Conservation (phyloP, 2,329 filamentous ascomycete genomes). For the Pyrenophora graminea region DNA sequence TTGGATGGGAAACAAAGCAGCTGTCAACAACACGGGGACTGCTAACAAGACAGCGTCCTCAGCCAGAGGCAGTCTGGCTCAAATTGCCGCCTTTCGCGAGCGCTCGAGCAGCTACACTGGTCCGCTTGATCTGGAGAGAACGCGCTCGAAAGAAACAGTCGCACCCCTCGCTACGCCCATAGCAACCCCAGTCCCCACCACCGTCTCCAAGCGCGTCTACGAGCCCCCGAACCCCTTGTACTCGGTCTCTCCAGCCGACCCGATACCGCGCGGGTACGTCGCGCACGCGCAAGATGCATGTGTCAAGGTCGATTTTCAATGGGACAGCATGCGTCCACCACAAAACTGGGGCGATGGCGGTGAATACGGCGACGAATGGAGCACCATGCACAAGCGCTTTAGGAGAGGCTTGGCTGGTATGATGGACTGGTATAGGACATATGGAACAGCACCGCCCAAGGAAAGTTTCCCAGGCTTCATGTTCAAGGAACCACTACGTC, state of each 20-base stretch:
- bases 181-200: conserved; percentile 21
- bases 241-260: conserved; percentile 76
- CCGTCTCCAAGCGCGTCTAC: conserved; percentile 56
- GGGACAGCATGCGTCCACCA: conserved; percentile 85
- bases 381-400: conserved; percentile 90
- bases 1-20: conserved; percentile 53
- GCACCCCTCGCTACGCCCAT: conserved; percentile 18
- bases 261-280: conserved; percentile 86
- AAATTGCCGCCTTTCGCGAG: conserved; percentile 48
- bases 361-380: conserved; percentile 91
- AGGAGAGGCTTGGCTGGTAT: conserved; percentile 76
- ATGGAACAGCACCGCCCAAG: conserved; percentile 47
- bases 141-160: conserved; percentile 31
- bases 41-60: conserved; percentile 30
- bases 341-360: conserved; percentile 87
- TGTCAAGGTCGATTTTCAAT: conserved; percentile 86
- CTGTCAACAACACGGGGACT: conserved; percentile 18
- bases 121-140: conserved; percentile 24
- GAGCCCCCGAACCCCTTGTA: conserved; percentile 78
- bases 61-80: conserved; percentile 44
- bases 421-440: conserved; percentile 76
- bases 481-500: conserved; percentile 27
- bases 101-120: conserved; percentile 52
- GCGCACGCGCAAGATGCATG: conserved; percentile 88
- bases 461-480: conserved; percentile 41